Conservation (phyloP, 306 rosid genomes). For the Vigna mungo region DNA sequence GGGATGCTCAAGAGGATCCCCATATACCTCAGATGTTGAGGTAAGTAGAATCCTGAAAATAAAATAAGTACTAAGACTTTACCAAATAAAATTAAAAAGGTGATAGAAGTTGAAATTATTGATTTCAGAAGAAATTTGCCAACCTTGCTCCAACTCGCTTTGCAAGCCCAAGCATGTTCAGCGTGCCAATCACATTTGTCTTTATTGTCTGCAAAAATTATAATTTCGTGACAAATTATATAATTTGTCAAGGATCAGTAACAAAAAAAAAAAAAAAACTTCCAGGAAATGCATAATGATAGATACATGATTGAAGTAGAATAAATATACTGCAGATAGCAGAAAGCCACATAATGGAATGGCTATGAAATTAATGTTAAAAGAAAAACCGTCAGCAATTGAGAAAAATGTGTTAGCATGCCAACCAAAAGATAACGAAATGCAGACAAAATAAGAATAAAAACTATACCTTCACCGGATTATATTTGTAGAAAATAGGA, state of each 20-base stretch:
- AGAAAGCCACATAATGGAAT: constrained; percentile 13
- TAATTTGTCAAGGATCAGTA: constrained; percentile 37
- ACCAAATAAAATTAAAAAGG: constrained; percentile 31
- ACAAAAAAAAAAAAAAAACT: not conserved
- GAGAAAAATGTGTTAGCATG: constrained; percentile 17
- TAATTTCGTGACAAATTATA: constrained; percentile 46
- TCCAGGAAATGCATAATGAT: constrained; percentile 5
- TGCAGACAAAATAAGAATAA: constrained; percentile 23
- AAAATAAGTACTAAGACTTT: constrained; percentile 31
- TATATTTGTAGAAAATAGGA: constrained; percentile 96
- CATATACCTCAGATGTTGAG: constrained; percentile 96
- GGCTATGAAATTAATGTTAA: constrained; percentile 15
- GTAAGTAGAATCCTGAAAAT: constrained; percentile 90
- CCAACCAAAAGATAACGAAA: constrained; percentile 27
- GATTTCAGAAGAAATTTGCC: not conserved
- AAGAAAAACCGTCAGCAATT: constrained; percentile 17
- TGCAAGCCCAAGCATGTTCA: constrained; percentile 99
- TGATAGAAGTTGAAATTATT: constrained; percentile 34
- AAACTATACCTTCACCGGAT: constrained; percentile 84
- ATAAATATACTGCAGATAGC: constrained; percentile 22
- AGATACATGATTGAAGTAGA: constrained; percentile 6
- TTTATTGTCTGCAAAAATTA: constrained; percentile 77
- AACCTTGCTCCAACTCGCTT: constrained; percentile 99
- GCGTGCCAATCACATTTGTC: constrained; percentile 96
- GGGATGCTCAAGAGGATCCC: constrained; percentile 96